A percentile compares a stretch with the other conserved stretches of the same genome.
Evolutionary conservation across 495 filamentous ascomycete species (phyloP).

Genomic region (Echria macrotheca): DNA sequence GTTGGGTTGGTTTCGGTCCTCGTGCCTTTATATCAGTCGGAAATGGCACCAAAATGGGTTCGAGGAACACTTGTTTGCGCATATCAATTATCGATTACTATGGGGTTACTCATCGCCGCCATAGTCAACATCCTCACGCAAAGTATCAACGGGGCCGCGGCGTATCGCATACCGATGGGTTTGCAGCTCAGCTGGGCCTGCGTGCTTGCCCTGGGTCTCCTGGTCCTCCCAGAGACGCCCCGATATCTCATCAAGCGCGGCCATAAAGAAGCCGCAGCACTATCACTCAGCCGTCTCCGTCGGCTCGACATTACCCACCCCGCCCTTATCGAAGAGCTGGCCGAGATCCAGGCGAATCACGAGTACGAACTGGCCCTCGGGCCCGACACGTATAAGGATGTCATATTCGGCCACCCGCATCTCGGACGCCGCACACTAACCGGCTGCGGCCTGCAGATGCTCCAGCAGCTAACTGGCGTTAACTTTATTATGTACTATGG

Average conservation of each 20-base stretch:
- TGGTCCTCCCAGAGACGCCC: slow-evolving; percentile 80
- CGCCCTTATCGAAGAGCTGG: slow-evolving; percentile 68
- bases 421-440: slow-evolving; percentile 51
- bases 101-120: slow-evolving; percentile 76
- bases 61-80: slow-evolving; percentile 85
- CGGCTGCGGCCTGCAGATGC: slow-evolving; percentile 53
- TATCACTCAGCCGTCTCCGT: slow-evolving; percentile 68
- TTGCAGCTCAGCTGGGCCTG: slow-evolving; percentile 82
- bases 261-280: slow-evolving; percentile 61
- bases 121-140: slow-evolving; percentile 76
- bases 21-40: slow-evolving; percentile 84
- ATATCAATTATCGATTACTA: slow-evolving; percentile 86
- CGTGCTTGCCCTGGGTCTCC: slow-evolving; percentile 66
- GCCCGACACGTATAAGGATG: slow-evolving; percentile 66
- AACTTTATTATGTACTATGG: slow-evolving; percentile 71
- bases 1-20: slow-evolving; percentile 79
- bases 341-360: slow-evolving; percentile 86
- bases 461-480: slow-evolving; percentile 54
- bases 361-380: slow-evolving; percentile 78
- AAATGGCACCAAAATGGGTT: slow-evolving; percentile 87
- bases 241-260: slow-evolving; percentile 80
- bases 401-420: slow-evolving; percentile 55
- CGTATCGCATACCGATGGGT: slow-evolving; percentile 81
- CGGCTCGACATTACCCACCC: slow-evolving; percentile 72
- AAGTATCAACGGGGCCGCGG: slow-evolving; percentile 53